Evolutionary conservation across 495 filamentous ascomycete genomes (phyloP).

Genomic region (Apodospora peruviana): DNA sequence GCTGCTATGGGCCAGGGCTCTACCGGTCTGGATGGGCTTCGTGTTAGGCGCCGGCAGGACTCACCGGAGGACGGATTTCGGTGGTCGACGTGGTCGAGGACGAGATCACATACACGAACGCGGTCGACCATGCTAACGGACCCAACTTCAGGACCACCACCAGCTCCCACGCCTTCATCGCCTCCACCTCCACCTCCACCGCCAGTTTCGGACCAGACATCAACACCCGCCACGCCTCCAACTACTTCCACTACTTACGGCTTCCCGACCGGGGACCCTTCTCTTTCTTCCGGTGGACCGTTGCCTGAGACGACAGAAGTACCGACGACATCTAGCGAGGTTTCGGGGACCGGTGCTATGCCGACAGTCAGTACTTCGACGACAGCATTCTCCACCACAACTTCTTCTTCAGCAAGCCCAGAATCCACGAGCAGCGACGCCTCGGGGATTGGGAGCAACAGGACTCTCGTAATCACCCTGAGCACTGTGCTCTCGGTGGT

Average conservation of each 20-base stretch:
- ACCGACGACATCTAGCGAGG: conserved; percentile 5
- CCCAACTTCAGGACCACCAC: conserved; percentile 9
- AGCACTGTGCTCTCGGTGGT: conserved; percentile 36
- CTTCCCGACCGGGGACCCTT: not conserved
- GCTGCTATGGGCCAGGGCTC: not conserved
- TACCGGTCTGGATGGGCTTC: not conserved
- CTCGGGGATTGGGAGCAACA: conserved; percentile 17
- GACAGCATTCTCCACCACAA: conserved; percentile 6
- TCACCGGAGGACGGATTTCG: not conserved
- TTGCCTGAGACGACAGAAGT: not conserved
- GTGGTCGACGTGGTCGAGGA: conserved; percentile 1
- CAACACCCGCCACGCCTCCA: not conserved
- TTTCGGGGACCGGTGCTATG: conserved; percentile 17
- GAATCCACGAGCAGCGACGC: conserved; percentile 9
- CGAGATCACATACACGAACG: not conserved
- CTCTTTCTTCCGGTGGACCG: not conserved
- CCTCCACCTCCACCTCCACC: not conserved
- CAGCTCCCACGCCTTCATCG: not conserved
- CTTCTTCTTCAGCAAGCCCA: not conserved
- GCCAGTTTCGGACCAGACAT: not conserved
- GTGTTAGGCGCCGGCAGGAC: conserved; percentile 2
- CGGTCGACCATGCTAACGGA: conserved; percentile 17
- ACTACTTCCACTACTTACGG: not conserved
- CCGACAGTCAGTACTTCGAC: conserved; percentile 12
- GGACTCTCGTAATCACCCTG: conserved; percentile 33